phyloP scores from a whole-genome alignment of 345 rosid species.

The Erysimum cheiranthoides region DNA sequence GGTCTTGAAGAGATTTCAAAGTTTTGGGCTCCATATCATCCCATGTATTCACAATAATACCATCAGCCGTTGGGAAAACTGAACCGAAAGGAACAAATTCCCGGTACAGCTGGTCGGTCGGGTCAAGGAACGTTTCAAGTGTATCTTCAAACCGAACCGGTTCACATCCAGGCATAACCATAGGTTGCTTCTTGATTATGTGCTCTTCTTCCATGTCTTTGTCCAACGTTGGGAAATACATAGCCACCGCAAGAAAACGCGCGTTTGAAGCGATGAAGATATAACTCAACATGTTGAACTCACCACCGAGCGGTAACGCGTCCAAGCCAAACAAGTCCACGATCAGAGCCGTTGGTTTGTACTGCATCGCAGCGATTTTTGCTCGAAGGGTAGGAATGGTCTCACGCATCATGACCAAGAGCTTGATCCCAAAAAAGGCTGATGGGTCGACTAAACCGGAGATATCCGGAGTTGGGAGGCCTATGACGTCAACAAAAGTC shows the following conservation, averaged over 20 bases:
- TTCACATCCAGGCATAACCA: conserved; percentile 58
- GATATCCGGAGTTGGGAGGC: conserved; percentile 52
- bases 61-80: conserved; percentile 37
- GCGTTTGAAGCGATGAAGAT: conserved; percentile 55
- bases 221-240: conserved; percentile 46
- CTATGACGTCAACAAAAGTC: conserved; percentile 39
- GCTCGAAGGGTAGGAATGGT: conserved; percentile 50
- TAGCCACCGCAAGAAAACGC: conserved; percentile 46
- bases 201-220: conserved; percentile 40
- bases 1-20: conserved; percentile 40
- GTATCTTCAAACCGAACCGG: conserved; percentile 57
- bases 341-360: conserved; percentile 52
- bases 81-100: conserved; percentile 37
- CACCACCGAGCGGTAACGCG: conserved; percentile 53
- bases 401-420: conserved; percentile 50
- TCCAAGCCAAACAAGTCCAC: conserved; percentile 58
- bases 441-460: conserved; percentile 45
- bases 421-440: conserved; percentile 34
- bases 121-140: conserved; percentile 49
- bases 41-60: conserved; percentile 47
- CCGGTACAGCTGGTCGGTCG: conserved; percentile 28
- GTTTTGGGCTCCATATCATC: conserved; percentile 45
- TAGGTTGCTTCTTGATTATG: conserved; percentile 37
- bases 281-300: conserved; percentile 57
- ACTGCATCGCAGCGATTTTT: conserved; percentile 45